Base-by-base conservation (phyloP, 805 yeast genomes). In the Starmera quercuum region DNA sequence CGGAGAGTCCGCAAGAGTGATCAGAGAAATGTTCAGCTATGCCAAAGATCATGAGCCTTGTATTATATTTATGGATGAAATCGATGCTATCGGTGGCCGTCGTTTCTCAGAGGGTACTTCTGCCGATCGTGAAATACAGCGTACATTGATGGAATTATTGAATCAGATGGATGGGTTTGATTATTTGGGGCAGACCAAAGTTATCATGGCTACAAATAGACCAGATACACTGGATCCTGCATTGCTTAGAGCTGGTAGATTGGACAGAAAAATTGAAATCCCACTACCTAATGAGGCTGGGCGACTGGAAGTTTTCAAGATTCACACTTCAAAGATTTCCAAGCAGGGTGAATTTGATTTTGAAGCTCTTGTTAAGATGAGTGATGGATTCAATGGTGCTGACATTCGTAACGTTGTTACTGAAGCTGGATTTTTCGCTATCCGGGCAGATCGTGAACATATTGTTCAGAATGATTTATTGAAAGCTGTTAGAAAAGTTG, bases 131-230 rank as follows among this genome's bases (percentile, higher is more conserved):
- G 98, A 90, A 61, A 90, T 90, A 55, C 98, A 90, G 66, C 82
- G 98, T 66, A 90, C 97, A 4, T 69, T 90, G 55, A 88, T 90
- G 97, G 98, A 90, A 63, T 68, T 90, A 54, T 73, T 90, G 50
- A 90, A 90, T 56, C 97, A 92, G 63, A 88, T 90, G 97, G 98
- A 90, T 59, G 98, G 98, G 39, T 90, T 90, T 59, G 97, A 90
- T 58, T 83, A 86, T 38, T 71, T 90, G 52, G 98, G 98, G 19
- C 95, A 87, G 61, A 90, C 98, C 2, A 90, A 90, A 64, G 87
- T 90, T 34, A 90, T 90, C 52, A 90, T 90, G 98, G 98, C 98
- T 22, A 90, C 98, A n/a, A 90, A 90, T 61, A 77, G 98, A 64
- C 98, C 98, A 9, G 98, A 90, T 56, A 92, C 97, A 10, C 70